Base-by-base conservation (phyloP, 164 flowering plant genomes). In the Chimonanthus salicifolius region DNA sequence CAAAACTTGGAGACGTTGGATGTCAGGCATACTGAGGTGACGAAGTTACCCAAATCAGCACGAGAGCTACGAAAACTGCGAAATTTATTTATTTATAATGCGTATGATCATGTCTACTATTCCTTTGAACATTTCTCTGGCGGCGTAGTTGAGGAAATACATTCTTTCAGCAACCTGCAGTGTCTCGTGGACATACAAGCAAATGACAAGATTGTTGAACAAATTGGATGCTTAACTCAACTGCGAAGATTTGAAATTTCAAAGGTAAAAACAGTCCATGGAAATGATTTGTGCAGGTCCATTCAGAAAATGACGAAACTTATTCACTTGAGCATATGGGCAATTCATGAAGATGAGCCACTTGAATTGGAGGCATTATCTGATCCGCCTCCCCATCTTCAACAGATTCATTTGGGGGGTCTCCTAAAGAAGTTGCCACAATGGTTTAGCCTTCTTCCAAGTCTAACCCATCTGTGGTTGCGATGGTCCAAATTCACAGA, bases 401-500 rank as follows among this genome's bases (percentile, higher is more conserved):
- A 82, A 72, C 76, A 71, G 60, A 76, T 83, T 33, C 47, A 5
- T 13, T 51, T 81, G 74, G 64, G 58, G 43, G 86, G 84, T 47
- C 43, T 33, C 58, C 60, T 85, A 71, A 45, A 69, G 7, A 74
- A 67, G 47, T 3, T 82, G 43, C 86, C 86, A 47, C 71, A 45
- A 8, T 84, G 84, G 83, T 21, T 84, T 62, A 68, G 71, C 50
- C 68, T 76, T 4, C 78, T 80, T 3, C 8, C 5, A 4, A 76
- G 73, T 68, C 74, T 84, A 49, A 73, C 82, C 5, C 72, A 78
- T 58, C 69, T 80, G 66, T 10, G 46, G 64, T 71, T 84, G 73
- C 45, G 64, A 7, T 66, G 58, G n/a, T 82, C 83, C 7, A 48
- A 20, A 13, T 58, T 82, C 7, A 45, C 0, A 0, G 33, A 0